phyloP scores from a whole-genome alignment of 345 rosid species.

The Clausena lansium region DNA sequence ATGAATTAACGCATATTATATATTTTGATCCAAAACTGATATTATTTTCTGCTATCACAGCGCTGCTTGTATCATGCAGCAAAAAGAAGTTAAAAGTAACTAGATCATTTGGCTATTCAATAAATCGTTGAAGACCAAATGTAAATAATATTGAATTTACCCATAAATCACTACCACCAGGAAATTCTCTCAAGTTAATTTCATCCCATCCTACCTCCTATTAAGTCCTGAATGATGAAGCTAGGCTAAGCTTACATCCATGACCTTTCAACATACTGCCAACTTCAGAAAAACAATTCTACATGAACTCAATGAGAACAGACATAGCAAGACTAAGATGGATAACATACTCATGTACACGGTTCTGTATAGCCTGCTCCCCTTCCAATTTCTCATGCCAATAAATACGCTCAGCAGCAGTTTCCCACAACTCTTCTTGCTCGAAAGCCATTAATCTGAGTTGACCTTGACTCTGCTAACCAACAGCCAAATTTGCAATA shows the following conservation, averaged over 20 bases:
- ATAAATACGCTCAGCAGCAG: constrained; percentile 81
- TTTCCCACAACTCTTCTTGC: constrained; percentile 84
- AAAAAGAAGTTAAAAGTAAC: not conserved
- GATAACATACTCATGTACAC: constrained; percentile 83
- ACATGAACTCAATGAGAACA: constrained; percentile 15
- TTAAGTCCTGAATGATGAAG: not conserved
- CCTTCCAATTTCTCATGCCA: constrained; percentile 98
- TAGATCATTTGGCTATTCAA: not conserved
- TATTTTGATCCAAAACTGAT: not conserved
- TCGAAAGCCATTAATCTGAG: constrained; percentile 80
- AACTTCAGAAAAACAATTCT: not conserved
- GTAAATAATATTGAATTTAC: not conserved
- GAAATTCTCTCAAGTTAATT: not conserved
- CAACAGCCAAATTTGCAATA: constrained; percentile 17
- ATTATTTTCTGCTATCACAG: not conserved
- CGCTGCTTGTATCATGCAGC: not conserved
- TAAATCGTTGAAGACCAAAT: not conserved
- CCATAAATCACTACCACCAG: not conserved
- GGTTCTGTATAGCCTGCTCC: constrained; percentile 91
- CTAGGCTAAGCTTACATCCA: constrained; percentile 5
- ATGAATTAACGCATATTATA: not conserved
- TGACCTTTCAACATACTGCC: constrained; percentile 16
- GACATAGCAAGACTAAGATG: constrained; percentile 6
- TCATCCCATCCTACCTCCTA: not conserved
- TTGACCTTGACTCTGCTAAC: constrained; percentile 60